Evolutionary conservation across 1,139 yeast species (phyloP), one percentile per base, ranked within the genome.

Genomic region (Pichia sp.): DNA sequence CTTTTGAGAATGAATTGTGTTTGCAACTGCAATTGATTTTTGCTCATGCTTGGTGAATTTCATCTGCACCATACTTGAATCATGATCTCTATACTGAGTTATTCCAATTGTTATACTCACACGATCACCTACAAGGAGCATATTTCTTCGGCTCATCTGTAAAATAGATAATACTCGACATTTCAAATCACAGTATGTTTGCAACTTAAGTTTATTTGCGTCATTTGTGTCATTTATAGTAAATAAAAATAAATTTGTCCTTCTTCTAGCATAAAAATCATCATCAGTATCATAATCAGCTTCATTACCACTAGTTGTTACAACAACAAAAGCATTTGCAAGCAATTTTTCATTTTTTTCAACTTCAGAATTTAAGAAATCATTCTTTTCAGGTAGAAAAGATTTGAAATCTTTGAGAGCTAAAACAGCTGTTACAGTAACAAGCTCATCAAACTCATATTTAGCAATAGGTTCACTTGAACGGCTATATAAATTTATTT

Each of bases 241-340:
- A 31, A 43, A 40, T 2, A 43, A 21, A 14, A 43, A 23, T 3
- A 43, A 17, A 19, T 43, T 44, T 6, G 40, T 43, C 18, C 34
- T 32, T 6, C 21, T 28, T 20, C 37, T 15, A 14, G 34, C 9
- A n/a, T 31, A 14, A 28, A 24, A 38, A 11, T 40, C 44, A 9
- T 36, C 34, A n/a, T 43, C 39, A 28, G 23, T 28, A 14, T 30
- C 39, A 31, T 40, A 34, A 18, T 36, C 43, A 12, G 25, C 30
- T 14, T 22, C 23, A 23, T 40, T 35, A 3, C 10, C 10, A 25
- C 36, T 36, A 12, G 40, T 28, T 10, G 43, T 39, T 5, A 38
- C 10, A 4, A 38, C 42, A 10, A 43, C 9, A 33, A 43, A 43
- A 14, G 41, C 22, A 14, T 19, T 17, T 12, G 18, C 4, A 11